Conservation (phyloP, 108 stramenopile species). For the Skeletonema grethae region DNA sequence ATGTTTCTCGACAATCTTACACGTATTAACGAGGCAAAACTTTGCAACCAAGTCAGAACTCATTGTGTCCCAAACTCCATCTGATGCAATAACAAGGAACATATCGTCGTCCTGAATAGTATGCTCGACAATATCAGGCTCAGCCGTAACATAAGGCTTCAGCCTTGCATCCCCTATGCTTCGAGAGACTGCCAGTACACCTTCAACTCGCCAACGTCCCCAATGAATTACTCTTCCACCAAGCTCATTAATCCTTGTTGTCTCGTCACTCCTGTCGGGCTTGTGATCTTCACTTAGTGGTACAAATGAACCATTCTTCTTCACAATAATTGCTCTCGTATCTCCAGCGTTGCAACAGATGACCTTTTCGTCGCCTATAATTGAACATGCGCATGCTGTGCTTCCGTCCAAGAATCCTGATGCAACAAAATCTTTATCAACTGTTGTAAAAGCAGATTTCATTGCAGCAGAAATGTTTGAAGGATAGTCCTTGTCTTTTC, state of each 20-base stretch:
- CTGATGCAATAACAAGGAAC: conserved; percentile 85
- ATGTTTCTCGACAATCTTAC: conserved; percentile 76
- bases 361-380: conserved; percentile 78
- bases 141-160: conserved; percentile 86
- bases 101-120: conserved; percentile 86
- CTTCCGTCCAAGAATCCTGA: conserved; percentile 82
- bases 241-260: conserved; percentile 80
- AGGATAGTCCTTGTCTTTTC: conserved; percentile 71
- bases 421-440: conserved; percentile 82
- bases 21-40: conserved; percentile 82
- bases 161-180: conserved; percentile 93
- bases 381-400: conserved; percentile 77
- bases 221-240: conserved; percentile 93
- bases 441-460: conserved; percentile 70
- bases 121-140: conserved; percentile 83
- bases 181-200: conserved; percentile 93
- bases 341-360: conserved; percentile 97
- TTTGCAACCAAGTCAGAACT: conserved; percentile 85
- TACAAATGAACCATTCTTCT: conserved; percentile 79
- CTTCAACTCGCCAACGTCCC: conserved; percentile 95
- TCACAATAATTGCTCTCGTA: conserved; percentile 91
- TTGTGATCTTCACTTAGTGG: conserved; percentile 92
- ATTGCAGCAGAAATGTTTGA: conserved; percentile 72
- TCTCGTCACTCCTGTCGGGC: conserved; percentile 90
- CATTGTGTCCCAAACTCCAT: conserved; percentile 92